Base-by-base conservation (phyloP, 75 land plant genomes). In the Selaginella moellendorffii region DNA sequence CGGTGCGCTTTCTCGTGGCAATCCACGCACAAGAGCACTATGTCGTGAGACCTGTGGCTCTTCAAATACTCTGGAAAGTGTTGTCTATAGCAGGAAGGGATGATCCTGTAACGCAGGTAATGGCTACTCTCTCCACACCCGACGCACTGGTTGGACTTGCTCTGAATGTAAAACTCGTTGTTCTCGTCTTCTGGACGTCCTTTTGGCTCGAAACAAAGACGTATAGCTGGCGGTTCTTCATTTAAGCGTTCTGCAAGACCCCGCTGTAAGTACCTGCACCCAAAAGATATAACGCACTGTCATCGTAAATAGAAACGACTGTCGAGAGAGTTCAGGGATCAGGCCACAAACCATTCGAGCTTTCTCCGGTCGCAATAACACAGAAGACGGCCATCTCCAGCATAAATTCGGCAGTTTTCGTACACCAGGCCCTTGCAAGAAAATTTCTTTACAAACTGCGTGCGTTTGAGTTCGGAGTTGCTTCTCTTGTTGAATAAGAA, bases 151-250 rank as follows among this genome's bases (percentile, higher is more conserved):
- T 95, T 95, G 54, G 83, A 81, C 74, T 90, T 95, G 63, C 88
- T 84, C 53, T 90, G 87, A 19, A 95, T 80, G 52, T 95, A 95
- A 65, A 95, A 95, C 42, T 86, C 86, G 72, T 95, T 95, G 61
- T 74, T 93, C 67, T 95, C 90, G 68, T 95, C 99, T 73, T 95
- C 99, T 46, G 99, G 99, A 14, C 96, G 90, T 46, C 99, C 96
- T 74, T 86, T 95, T 18, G 99, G 99, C 75, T 95, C 99, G 76
- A 95, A 95, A 51, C 83, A 82, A 72, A 95, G 91, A 77, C 75
- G 81, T 54, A 95, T 77, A 20, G 91, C 87, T 63, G 88, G 87
- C 23, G 99, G 99, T 56, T 86, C 74, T 5, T 84, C 88, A 17
- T 89, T 82, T 36, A 95, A 65, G 61, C 80, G 62, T 67, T 89